These are phyloP conservation scores for Acidomyces sp. DNA, from an alignment of 495 filamentous ascomycete genomes.

Conservation along the genomic window DNA sequence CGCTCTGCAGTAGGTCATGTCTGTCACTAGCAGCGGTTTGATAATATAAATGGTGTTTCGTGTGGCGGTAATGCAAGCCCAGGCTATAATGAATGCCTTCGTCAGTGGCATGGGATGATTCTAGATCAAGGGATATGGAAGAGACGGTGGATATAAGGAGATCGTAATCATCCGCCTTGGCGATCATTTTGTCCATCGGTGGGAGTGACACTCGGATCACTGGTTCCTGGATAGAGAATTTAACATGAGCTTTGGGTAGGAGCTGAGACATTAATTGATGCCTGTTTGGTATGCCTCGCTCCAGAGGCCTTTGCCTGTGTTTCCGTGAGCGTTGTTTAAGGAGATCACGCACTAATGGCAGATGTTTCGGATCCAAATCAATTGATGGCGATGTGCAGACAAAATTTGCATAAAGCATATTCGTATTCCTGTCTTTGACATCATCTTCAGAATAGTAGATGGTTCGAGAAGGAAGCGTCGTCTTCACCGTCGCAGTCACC, in stretches of 20 bases:
- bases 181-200: slow-evolving; percentile 47
- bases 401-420: slow-evolving; percentile 89
- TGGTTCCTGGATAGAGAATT: slow-evolving; percentile 91
- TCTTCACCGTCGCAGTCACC: slow-evolving; percentile 91
- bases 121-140: slow-evolving; percentile 78
- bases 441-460: slow-evolving; percentile 65
- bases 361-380: slow-evolving; percentile 86
- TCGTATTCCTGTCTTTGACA: slow-evolving; percentile 79
- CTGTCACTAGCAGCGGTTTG: slow-evolving; percentile 69
- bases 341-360: slow-evolving; percentile 73
- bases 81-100: slow-evolving; percentile 79
- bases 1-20: slow-evolving; percentile 73
- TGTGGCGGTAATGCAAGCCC: slow-evolving; percentile 63
- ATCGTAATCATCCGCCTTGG: slow-evolving; percentile 59
- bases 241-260: slow-evolving; percentile 86
- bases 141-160: slow-evolving; percentile 89
- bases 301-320: slow-evolving; percentile 18
- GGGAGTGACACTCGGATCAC: slow-evolving; percentile 82
- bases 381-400: slow-evolving; percentile 92
- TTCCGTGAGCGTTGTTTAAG: slow-evolving; percentile 33
- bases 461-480: slow-evolving; percentile 88
- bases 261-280: slow-evolving; percentile 77
- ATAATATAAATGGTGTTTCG: slow-evolving; percentile 89
- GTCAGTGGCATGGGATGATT: slow-evolving; percentile 82
- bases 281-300: too few relatives aligned